A percentile compares a stretch with the other conserved stretches of the same genome.
These are phyloP conservation scores for Crithidia expoeki DNA, from an alignment of 208 protist genomes.

Conservation along the genomic window DNA sequence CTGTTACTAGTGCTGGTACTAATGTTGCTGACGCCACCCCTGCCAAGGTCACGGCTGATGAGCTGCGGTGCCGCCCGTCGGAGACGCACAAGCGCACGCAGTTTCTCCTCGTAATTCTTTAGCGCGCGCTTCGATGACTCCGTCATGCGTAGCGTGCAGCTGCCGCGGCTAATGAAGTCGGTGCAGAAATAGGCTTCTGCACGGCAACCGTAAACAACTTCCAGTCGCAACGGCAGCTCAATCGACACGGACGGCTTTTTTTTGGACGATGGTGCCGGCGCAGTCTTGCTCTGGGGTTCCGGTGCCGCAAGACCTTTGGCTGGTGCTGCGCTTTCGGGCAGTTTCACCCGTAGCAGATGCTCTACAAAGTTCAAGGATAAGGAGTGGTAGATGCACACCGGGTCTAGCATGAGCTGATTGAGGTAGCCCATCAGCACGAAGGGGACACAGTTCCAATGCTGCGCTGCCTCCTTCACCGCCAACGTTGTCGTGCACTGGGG, in stretches of 20 bases:
- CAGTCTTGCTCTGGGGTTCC: not conserved
- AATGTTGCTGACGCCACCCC: not conserved
- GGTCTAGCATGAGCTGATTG: slow-evolving; percentile 56
- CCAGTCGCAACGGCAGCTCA: slow-evolving; percentile 53
- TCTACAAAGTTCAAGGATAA: slow-evolving; percentile 76
- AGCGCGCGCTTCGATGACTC: slow-evolving; percentile 46
- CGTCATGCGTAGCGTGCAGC: slow-evolving; percentile 50
- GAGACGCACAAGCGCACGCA: slow-evolving; percentile 51
- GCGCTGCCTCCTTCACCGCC: slow-evolving; percentile 54
- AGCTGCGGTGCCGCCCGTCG: slow-evolving; percentile 41
- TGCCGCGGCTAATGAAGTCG: slow-evolving; percentile 68
- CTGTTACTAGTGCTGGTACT: not conserved
- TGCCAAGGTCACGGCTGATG: slow-evolving; percentile 25
- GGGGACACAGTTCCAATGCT: slow-evolving; percentile 66
- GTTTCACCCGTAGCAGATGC: slow-evolving; percentile 60
- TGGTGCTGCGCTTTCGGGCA: slow-evolving; percentile 5
- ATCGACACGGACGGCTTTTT: slow-evolving; percentile 6
- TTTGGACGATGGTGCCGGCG: not conserved
- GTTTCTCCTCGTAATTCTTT: slow-evolving; percentile 63
- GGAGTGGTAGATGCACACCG: slow-evolving; percentile 56
- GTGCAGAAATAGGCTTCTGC: slow-evolving; percentile 77
- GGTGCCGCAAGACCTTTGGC: not conserved
- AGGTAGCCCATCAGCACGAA: slow-evolving; percentile 74
- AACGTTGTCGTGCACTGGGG: slow-evolving; percentile 75
- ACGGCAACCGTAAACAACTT: slow-evolving; percentile 85